Evolutionary conservation across 2,329 filamentous ascomycete genomes (phyloP), one percentile per base, ranked within the genome.

Genomic region (Fonsecaea pugnacius): DNA sequence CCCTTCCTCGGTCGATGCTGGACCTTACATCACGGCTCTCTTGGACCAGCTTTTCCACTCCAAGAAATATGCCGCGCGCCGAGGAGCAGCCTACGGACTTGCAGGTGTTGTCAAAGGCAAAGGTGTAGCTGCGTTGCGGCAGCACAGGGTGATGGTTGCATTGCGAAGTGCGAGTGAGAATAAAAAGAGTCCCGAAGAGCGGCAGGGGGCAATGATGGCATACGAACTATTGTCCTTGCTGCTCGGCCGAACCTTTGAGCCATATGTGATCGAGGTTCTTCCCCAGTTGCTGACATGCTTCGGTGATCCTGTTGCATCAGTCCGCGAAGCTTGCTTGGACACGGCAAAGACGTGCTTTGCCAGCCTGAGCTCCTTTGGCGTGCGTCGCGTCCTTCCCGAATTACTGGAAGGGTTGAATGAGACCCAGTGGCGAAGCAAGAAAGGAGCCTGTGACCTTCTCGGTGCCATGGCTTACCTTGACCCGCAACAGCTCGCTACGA

Each of bases 391-490:
- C 68, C 82, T 99, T 69, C 95, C 95, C 3, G 96, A 91, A 12
- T 85, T 99, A 7, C 85, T 99, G 2, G 89, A 95, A 69, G 95
- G 96, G 63, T 86, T 99, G 9, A 93, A 98, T 69, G 95, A 99
- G 69, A 87, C 91, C 59, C 94, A 98, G 76, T 99, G 95, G 95
- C 90, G 95, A 73, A 98, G 92, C 80, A 98, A 99, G 79, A 96
- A 96, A 80, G 95, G 96, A 71, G 95, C 95, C 60, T 99, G 95
- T 74, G 95, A 99, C 75, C 88, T 96, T 30, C 85, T 99, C 14
- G 95, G 95, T 75, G 95, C 95, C 67, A 99, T 99, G 95, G 96
- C 95, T 4, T 99, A 99, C 75, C 86, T 99, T 35, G 95, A 98
- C 75, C 94, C 96, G 7, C 91, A 97, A 70, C 95, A 99, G 76